Evolutionary conservation across 2,329 filamentous ascomycete genomes (phyloP), one percentile per base, ranked within the genome.

Genomic region (Diaporthe destruens): DNA sequence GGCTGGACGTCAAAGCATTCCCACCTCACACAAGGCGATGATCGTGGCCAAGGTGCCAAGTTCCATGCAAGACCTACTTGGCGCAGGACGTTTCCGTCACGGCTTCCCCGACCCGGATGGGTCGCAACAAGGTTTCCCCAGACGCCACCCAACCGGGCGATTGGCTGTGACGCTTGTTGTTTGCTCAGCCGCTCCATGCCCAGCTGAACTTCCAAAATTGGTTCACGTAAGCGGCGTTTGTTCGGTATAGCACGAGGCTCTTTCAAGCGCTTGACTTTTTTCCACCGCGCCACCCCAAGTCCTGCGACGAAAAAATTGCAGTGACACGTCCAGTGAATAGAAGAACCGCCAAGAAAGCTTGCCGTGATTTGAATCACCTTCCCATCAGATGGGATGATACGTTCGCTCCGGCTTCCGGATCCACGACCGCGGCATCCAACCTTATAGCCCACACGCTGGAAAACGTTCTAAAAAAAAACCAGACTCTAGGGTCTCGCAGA

Each of bases 31-130:
- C 20, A 42, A 65, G 42, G 42, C 20, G 67, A 49, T 61, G 44
- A 70, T 61, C 55, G 47, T 29, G 47, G 67, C 67, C 55, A 70
- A 70, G 67, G 44, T 70, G 54, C 67, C 67, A 70, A 61, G 67
- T 36, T 61, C n/a, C 23, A 70, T 70, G 67, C 67, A 70, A 32
- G 67, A 36, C 18, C 55, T 42, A 56, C 67, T 70, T 70, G 67
- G 67, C 67, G 67, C 67, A 70, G 55, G 44, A 51, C 56, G 47
- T 61, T 51, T 53, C 56, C 55, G 32, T 51, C 67, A 61, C 55
- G 67, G 44, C 54, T 51, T 61, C 14, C 49, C 39, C 44, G 55
- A 70, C 56, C 44, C 23, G 67, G 67, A 53, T 61, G 55, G 67
- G 42, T 56, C 36, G 11, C 32, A 34, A 42, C 67, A 36, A 59